Base-by-base conservation (phyloP, 495 filamentous ascomycete genomes). In the Hypomontagnella submonticulosa region DNA sequence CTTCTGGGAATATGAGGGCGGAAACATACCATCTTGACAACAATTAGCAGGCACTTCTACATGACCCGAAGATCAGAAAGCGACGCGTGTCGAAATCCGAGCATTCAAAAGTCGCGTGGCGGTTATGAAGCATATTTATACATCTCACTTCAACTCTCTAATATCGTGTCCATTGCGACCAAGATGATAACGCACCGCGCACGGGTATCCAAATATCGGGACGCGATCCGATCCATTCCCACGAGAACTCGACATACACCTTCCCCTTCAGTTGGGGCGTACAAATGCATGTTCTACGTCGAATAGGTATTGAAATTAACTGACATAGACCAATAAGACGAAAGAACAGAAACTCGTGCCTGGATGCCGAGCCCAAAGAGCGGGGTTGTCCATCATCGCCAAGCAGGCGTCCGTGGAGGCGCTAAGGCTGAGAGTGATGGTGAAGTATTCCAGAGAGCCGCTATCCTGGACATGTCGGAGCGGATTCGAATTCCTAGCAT, bases 381-480 rank as follows among this genome's bases (percentile, higher is more conserved):
- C 36, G 50, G 50, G 36, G 50, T 15, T 18, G 16, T 6, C 19
- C 13, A 8, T 16, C 50, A 7, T 53, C 12, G 50, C 50, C 50
- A 53, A 53, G 52, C n/a, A 42, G 18, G 6, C 36, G 19, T 40
- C n/a, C 10, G 36, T 54, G 50, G 50, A 54, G 50, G 36, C 37
- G 20, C 19, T 42, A 54, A n/a, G 19, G 11, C 36, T 41, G 36
- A 19, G 4, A 37, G 15, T 15, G 47, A 20, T 19, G 46, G 20
- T 20, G 36, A 27, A 34, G 36, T 36, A 11, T 15, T 50, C 5
- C n/a, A 50, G 11, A 16, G 15, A 50, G 16, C 47, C 9, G 16
- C 33, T 37, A 33, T 50, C 13, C 15, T 5, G 15, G 41, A 10
- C 16, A 3, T 27, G 23, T 27, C 23, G 23, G 23, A 20, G 16